Base-by-base conservation (phyloP, 106 monocot species). In the Dendrobium chrysotoxum region DNA sequence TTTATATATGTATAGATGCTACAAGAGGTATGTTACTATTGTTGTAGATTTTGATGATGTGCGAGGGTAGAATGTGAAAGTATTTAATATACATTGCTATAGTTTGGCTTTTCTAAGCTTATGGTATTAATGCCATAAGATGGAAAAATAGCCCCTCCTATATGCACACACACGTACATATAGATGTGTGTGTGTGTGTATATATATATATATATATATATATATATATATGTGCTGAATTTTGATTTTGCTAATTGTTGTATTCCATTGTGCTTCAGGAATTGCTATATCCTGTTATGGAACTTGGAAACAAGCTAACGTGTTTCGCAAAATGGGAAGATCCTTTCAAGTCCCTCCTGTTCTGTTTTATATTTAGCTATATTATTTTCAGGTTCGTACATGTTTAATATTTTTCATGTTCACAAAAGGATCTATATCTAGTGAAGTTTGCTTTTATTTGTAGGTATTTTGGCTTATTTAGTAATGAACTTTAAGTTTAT, bases 241-340 rank as follows among this genome's bases (percentile, higher is more conserved):
- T 65, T n/a, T 13, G 17, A 7, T 38, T 71, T 71, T 71, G 1
- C 71, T 71, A 35, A 31, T 53, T 65, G 20, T 12, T 74, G 16
- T 40, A 23, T 81, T 54, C 23, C 25, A 7, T 79, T 84, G 16
- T 53, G 28, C 57, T 83, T 55, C 84, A 95, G 98, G 98, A 93
- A 72, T 84, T 99, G 85, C 79, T 99, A 23, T 84, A 81, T 76
- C 95, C 98, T 35, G 35, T 93, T 41, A 83, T 53, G 26, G 89
- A 91, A 80, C 76, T 95, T 30, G 95, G 91, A 68, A 95, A 91
- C 13, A 78, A 85, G 77, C 76, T 98, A 67, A 40, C 80, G 11
- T 78, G 55, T 75, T 75, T 95, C 35, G 89, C 84, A 44, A 75
- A 79, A n/a, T 98, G 94, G 98, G 91, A 88, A 82, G 92, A 95